These are phyloP conservation scores for Suillus spraguei DNA, from an alignment of 768 basidiomycete genomes.

Conservation along the genomic window DNA sequence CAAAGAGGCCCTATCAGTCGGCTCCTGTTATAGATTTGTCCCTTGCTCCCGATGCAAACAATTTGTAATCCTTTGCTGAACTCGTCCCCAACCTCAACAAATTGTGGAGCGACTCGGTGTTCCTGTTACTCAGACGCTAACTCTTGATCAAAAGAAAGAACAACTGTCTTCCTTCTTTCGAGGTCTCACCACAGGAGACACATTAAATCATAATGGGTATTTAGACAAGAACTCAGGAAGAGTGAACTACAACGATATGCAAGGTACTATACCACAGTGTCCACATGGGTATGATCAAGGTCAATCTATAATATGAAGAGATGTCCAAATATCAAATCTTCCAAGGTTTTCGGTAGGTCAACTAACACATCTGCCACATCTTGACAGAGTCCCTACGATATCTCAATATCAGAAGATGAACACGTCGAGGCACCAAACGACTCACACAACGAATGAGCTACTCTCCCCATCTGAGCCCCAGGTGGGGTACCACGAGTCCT, in stretches of 20 bases:
- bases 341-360: background rate
- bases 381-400: conserved; percentile 65
- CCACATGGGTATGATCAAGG: background rate
- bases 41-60: background rate
- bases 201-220: background rate
- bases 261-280: background rate
- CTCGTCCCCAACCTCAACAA: background rate
- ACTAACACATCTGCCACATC: conserved; percentile 74
- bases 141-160: background rate
- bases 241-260: background rate
- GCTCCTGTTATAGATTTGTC: background rate
- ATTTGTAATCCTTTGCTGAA: background rate
- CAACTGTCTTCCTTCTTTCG: background rate
- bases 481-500: conserved; percentile 67
- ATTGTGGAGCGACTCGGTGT: background rate
- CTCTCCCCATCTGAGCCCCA: conserved; percentile 70
- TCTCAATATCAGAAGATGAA: conserved; percentile 4
- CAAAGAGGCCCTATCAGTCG: background rate
- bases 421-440: conserved; percentile 1
- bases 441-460: conserved; percentile 73
- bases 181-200: background rate
- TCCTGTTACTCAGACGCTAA: background rate
- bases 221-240: background rate
- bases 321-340: background rate
- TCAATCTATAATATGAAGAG: background rate